Base-by-base conservation (phyloP, 352 stramenopile species). In the Phytophthora chlamydospora region DNA sequence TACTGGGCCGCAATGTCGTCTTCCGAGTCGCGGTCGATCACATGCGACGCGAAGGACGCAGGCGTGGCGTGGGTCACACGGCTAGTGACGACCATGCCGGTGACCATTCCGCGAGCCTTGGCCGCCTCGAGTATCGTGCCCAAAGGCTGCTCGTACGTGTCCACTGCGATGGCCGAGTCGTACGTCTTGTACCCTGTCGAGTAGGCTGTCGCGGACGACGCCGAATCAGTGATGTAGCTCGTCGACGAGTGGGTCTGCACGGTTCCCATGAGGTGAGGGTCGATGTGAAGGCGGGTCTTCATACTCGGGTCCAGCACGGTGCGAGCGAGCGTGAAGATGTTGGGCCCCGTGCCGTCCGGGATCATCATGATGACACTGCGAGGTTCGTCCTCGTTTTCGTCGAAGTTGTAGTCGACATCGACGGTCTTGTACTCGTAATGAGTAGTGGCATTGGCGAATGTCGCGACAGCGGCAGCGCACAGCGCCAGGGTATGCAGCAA, bases 161-260 rank as follows among this genome's bases (percentile, higher is more conserved):
- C 76, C 31, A 85, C 62, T 43, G 64, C 71, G 39, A 85, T 85
- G 8, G 57, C 76, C 5, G 50, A 64, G 34, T 85, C 71, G 53
- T 83, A 83, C 9, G 76, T 86, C 71, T 86, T 83, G 76, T 78
- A 86, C 14, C 73, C 74, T 10, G 76, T 80, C 10, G 76, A 57
- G 56, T 86, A 82, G 17, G 76, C 73, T 4, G 73, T 83, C 31
- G 63, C 70, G 24, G 67, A 73, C 34, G 68, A 78, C 43, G 73
- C 80, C 48, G 78, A 87, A 62, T 87, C 80, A 12, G 78, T 90
- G 57, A 90, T 83, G 56, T 82, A 85, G 17, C 75, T 88, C 27
- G 66, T 88, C 38, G 78, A 80, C 45, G 76, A 90, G 55, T 85
- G 67, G 0, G 80, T 89, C 58, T 89, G 77, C 29, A 89, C 68